These are phyloP conservation scores for Solanum chacoense DNA, from an alignment of 305 asterid species.

Conservation along the genomic window DNA sequence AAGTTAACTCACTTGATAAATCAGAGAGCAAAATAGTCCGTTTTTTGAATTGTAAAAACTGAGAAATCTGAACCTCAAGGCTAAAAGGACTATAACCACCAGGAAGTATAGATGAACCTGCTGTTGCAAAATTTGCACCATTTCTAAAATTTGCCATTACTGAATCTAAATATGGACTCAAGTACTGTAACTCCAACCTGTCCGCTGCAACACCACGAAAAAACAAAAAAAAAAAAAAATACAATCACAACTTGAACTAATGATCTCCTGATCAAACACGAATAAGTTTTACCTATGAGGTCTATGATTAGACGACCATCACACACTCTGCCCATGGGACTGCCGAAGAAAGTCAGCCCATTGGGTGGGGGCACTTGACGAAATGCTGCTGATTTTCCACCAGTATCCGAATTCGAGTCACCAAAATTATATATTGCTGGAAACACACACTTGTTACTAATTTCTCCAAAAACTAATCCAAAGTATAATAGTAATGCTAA, in stretches of 20 bases:
- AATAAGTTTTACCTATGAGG: constrained; percentile 4
- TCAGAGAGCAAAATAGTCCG: constrained; percentile 9
- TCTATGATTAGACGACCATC: constrained; percentile 18
- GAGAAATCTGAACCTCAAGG: constrained; percentile 16
- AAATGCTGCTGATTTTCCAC: constrained; percentile 18
- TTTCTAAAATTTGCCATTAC: constrained; percentile 13
- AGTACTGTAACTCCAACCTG: constrained; percentile 6
- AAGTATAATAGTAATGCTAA: background rate
- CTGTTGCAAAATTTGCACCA: constrained; percentile 21
- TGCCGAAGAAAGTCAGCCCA: constrained; percentile 15
- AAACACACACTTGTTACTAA: constrained; percentile 2
- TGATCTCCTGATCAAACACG: background rate
- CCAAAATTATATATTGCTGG: constrained; percentile 22
- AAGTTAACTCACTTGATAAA: background rate
- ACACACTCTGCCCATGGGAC: constrained; percentile 12
- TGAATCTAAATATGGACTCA: constrained; percentile 21
- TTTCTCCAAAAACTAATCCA: background rate
- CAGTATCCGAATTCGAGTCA: constrained; percentile 24
- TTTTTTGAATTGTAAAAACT: constrained; percentile 21
- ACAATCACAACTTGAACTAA: background rate
- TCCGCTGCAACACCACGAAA: constrained; percentile 8
- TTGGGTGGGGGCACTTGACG: constrained; percentile 12
- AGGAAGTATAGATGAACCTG: constrained; percentile 20
- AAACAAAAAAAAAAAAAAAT: background rate
- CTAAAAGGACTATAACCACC: constrained; percentile 25